Percentiles rank a stretch among this genome's conserved stretches.
Conservation (phyloP, 768 basidiomycete species). For the Albatrellus ellisii region DNA sequence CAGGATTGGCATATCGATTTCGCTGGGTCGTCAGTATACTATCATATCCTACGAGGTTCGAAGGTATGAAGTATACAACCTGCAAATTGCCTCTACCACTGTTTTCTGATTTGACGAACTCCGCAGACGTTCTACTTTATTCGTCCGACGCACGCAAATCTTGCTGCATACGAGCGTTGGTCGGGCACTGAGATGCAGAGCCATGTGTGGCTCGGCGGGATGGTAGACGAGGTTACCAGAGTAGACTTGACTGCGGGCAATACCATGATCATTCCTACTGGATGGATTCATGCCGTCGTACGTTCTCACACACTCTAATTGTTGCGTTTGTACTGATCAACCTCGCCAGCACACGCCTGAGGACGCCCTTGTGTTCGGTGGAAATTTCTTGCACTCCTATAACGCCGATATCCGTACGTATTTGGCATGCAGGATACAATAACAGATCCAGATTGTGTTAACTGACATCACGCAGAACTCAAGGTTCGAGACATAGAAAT, state of each 20-base stretch:
- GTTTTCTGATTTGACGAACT: too few relatives aligned
- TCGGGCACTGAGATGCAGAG: conserved; percentile 86
- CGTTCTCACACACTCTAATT: conserved; percentile 18
- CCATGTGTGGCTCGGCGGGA: conserved; percentile 82
- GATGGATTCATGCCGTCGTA: conserved; percentile 98
- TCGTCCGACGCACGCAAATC: conserved; percentile 72
- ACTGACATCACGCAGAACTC: conserved; percentile 49
- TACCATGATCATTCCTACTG: conserved; percentile 90
- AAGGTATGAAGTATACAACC: conserved; percentile 36
- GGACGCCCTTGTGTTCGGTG: conserved; percentile 92
- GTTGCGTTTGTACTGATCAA: neutral
- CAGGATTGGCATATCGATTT: conserved; percentile 99
- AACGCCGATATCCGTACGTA: conserved; percentile 72
- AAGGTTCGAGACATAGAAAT: conserved; percentile 87
- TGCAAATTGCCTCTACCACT: neutral
- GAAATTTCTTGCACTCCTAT: conserved; percentile 94
- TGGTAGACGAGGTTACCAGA: conserved; percentile 85
- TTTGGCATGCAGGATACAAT: neutral
- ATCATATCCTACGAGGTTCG: conserved; percentile 77
- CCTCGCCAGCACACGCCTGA: conserved; percentile 71
- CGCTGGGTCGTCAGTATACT: conserved; percentile 96
- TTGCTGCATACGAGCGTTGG: conserved; percentile 88
- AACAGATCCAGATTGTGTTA: neutral
- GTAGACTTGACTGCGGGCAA: conserved; percentile 66
- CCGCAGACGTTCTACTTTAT: conserved; percentile 91